Evolutionary conservation across 139 green algal species (phyloP), one percentile per base, ranked within the genome.

Genomic region (Zygnema circumcarinatum): DNA sequence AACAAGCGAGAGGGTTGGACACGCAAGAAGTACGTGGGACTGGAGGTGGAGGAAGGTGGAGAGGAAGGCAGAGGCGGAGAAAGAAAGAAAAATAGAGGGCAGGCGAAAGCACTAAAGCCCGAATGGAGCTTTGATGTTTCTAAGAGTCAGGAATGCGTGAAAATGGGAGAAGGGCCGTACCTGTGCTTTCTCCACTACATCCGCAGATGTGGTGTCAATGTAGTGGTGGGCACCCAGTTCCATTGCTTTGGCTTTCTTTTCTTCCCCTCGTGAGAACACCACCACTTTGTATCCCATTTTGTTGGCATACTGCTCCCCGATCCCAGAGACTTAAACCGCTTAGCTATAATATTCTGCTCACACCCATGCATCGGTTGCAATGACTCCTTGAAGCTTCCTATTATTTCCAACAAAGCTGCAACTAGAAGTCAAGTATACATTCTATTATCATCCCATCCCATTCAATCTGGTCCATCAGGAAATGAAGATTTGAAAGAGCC

Each of bases 251-350:
- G 35, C 82, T 33, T 62, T 32, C 33, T 88, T 88, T 35, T 53
- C n/a, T n/a, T 0, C 21, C 16, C 80, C 80, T 2, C 80, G 80
- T 2, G 80, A 79, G 20, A 87, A 53, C 0, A 1, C 80, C 3
- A 87, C 62, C 33, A 56, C 38, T 32, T 84, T 32, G 1, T 69
- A 87, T 31, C 80, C 80, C 76, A 84, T 84, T 33, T 84, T 84
- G 76, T 75, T 84, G 11, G 76, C 76, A 29, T 42, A 84, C 76
- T 84, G 76, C 38, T n/a, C n/a, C n/a, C n/a, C n/a, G n/a, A n/a
- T n/a, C n/a, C n/a, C n/a, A n/a, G n/a, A 0, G 53, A 33, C 1
- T 40, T 33, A 29, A 72, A 29, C 25, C 29, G 56, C 29, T 25
- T 25, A 31, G 56, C 25, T 25, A 72, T 29, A 29, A 35, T 35